Conservation (phyloP, 371 early-diverging fungal species). For the Cokeromyces recurvatus region DNA sequence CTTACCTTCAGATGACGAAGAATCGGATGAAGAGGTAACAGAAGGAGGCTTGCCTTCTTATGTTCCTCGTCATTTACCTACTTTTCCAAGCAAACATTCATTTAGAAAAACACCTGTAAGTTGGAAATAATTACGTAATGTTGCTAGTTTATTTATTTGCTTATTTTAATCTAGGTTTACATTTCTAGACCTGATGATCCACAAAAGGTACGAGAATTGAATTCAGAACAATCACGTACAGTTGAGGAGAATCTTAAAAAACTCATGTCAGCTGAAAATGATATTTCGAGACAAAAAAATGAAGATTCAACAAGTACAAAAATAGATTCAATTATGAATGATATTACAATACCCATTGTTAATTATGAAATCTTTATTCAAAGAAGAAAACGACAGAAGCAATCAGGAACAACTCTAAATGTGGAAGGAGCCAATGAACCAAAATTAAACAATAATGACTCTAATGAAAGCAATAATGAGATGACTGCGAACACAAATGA, state of each 20-base stretch:
- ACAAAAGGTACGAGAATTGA: constrained; percentile 55
- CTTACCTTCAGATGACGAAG: constrained; percentile 38
- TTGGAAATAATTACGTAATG: neutral
- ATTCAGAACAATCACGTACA: constrained; percentile 58
- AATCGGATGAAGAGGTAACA: constrained; percentile 11
- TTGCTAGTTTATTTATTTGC: neutral
- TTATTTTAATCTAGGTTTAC: constrained; percentile 36
- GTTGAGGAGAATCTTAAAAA: constrained; percentile 60
- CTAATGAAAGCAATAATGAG: neutral
- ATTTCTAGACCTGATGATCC: constrained; percentile 56
- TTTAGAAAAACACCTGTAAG: constrained; percentile 60
- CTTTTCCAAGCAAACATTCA: constrained; percentile 58
- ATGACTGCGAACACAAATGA: no score
- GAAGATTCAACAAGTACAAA: neutral
- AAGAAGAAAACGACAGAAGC: constrained; percentile 36
- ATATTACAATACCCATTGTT: constrained; percentile 42
- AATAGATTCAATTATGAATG: constrained; percentile 1
- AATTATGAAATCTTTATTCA: constrained; percentile 51
- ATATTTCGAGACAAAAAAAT: constrained; percentile 32
- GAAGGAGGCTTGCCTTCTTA: constrained; percentile 32
- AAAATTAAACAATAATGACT: neutral
- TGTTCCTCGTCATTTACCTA: constrained; percentile 51
- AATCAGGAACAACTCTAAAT: constrained; percentile 19
- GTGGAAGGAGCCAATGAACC: constrained; percentile 17
- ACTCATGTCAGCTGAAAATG: constrained; percentile 53